Percentiles rank a stretch among this genome's conserved stretches.
Evolutionary conservation across 257 asterid genomes (phyloP).

Genomic region (Przewalskia tangutica): DNA sequence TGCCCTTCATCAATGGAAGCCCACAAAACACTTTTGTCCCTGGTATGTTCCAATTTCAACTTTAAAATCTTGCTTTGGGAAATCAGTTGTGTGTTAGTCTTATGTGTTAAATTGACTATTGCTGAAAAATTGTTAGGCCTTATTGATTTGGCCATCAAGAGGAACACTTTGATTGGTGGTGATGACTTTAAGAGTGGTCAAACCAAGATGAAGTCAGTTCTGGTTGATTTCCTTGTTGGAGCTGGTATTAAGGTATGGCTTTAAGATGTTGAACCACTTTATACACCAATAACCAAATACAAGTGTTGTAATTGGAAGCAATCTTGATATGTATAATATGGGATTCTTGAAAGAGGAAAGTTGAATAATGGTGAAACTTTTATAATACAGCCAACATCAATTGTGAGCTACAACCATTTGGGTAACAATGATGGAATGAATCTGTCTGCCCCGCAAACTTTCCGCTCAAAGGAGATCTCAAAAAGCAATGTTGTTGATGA

Average conservation of each 20-base stretch:
- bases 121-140: slow-evolving; percentile 33
- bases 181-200: slow-evolving; percentile 99
- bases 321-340: neutral
- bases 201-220: slow-evolving; percentile 94
- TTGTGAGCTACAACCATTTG: slow-evolving; percentile 94
- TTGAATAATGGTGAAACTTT: neutral
- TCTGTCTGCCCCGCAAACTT: slow-evolving; percentile 90
- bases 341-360: neutral
- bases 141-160: slow-evolving; percentile 71
- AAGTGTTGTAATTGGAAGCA: neutral
- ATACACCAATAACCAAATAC: neutral
- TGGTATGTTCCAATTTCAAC: slow-evolving; percentile 21
- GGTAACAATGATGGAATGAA: slow-evolving; percentile 99
- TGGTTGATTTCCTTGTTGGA: slow-evolving; percentile 96
- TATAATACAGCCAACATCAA: slow-evolving; percentile 73
- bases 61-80: neutral
- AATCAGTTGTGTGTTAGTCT: neutral
- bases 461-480: slow-evolving; percentile 95
- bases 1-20: slow-evolving; percentile 92
- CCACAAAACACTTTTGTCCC: slow-evolving; percentile 99
- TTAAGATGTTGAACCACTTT: neutral
- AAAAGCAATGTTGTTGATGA: slow-evolving; percentile 98
- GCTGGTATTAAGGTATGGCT: slow-evolving; percentile 89
- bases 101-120: neutral
- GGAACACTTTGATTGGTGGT: slow-evolving; percentile 86